phyloP scores from a whole-genome alignment of 1,284 basidiomycete species.

The Puccinia sorghi region DNA sequence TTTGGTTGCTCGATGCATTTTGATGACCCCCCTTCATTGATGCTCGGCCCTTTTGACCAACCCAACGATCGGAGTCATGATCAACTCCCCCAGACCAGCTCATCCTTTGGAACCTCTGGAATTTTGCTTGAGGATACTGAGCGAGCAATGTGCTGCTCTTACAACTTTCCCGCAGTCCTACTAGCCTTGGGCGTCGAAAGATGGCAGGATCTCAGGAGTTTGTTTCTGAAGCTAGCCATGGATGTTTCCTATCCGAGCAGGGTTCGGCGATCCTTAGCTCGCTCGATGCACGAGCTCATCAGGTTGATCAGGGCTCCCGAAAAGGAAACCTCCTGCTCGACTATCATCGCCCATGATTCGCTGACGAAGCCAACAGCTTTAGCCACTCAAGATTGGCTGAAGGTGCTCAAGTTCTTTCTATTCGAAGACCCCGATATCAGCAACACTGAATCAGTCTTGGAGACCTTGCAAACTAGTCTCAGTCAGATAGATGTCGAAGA shows the following conservation, averaged over 20 bases:
- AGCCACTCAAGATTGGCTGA: constrained; percentile 26
- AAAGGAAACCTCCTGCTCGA: constrained; percentile 16
- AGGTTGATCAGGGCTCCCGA: constrained; percentile 19
- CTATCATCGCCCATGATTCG: neutral
- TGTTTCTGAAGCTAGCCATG: constrained; percentile 25
- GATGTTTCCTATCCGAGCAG: constrained; percentile 21
- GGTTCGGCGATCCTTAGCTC: constrained; percentile 31
- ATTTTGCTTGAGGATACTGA: constrained; percentile 25
- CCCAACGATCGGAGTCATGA: neutral
- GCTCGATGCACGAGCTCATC: constrained; percentile 39
- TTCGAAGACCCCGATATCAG: constrained; percentile 32
- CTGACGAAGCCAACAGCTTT: neutral
- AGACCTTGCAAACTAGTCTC: constrained; percentile 21
- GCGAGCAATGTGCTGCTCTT: constrained; percentile 36
- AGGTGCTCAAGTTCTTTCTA: constrained; percentile 32
- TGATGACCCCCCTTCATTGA: constrained; percentile 10
- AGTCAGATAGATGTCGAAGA: constrained; percentile 5
- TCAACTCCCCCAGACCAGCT: constrained; percentile 9
- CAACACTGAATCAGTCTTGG: constrained; percentile 16
- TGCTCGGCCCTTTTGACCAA: constrained; percentile 19
- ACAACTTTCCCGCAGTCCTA: constrained; percentile 43
- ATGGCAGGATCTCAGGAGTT: constrained; percentile 31
- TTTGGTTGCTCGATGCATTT: constrained; percentile 12
- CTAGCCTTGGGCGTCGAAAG: constrained; percentile 27
- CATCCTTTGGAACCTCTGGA: constrained; percentile 1